These are phyloP conservation scores for Alectoria sarmentosa DNA, from an alignment of 495 filamentous ascomycete genomes.

Conservation along the genomic window DNA sequence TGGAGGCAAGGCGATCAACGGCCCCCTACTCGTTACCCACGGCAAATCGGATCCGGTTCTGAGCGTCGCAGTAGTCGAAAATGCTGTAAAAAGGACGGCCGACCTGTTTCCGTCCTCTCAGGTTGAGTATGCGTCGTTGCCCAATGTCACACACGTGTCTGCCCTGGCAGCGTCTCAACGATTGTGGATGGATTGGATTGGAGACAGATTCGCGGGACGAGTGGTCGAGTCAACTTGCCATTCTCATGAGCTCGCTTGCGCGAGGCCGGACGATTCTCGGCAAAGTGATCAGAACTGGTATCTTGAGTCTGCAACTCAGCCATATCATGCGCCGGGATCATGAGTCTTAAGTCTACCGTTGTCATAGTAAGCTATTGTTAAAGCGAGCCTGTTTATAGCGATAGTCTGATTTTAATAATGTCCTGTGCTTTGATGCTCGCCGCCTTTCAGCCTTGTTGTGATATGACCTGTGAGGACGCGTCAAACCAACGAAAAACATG, in stretches of 20 bases:
- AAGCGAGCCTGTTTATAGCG: no score
- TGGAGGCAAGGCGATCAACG: slow-evolving; percentile 30
- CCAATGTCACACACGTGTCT: not conserved
- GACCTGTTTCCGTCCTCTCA: not conserved
- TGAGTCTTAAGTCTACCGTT: no score
- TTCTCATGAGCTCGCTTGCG: not conserved
- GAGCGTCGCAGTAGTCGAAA: not conserved
- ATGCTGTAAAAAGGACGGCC: no score
- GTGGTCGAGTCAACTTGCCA: not conserved
- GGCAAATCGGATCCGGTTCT: slow-evolving; percentile 32
- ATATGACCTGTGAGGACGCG: no score
- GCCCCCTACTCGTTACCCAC: slow-evolving; percentile 37
- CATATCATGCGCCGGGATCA: no score
- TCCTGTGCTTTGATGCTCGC: no score
- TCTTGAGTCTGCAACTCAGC: no score
- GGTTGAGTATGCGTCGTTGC: not conserved
- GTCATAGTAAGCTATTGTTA: no score
- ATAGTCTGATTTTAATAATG: no score
- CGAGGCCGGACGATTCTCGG: no score
- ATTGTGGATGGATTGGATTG: not conserved
- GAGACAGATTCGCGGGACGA: not conserved
- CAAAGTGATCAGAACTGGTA: not conserved
- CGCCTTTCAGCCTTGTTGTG: no score
- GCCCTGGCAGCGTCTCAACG: not conserved
- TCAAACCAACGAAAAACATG: no score